These are phyloP conservation scores for Hymenoscyphus albidus DNA, from an alignment of 2,329 filamentous ascomycete species.

Conservation along the genomic window DNA sequence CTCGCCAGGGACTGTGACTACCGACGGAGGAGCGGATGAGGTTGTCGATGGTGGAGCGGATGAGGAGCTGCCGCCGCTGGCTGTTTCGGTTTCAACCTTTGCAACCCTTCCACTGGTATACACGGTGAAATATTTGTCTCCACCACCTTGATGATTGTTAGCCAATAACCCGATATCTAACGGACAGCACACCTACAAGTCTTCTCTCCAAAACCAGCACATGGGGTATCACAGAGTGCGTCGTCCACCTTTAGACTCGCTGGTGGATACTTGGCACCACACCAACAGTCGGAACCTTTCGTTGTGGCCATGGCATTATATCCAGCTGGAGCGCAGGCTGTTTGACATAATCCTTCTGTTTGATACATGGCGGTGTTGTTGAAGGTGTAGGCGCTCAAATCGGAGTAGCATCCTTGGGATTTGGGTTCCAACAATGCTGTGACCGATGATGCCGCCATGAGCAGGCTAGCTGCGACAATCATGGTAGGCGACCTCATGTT, in stretches of 20 bases:
- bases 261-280: conserved; percentile 31
- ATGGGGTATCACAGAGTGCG: conserved; percentile 25
- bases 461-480: conserved; percentile 19
- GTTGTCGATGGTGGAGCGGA: conserved; percentile 20
- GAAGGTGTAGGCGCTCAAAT: conserved; percentile 25
- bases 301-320: conserved; percentile 28
- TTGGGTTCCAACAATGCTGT: conserved; percentile 15
- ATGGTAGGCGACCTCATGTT: conserved; percentile 23
- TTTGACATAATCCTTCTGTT: conserved; percentile 29
- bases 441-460: conserved; percentile 20
- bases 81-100: conserved; percentile 12
- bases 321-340: conserved; percentile 20
- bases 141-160: conserved; percentile 27
- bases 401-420: conserved; percentile 30
- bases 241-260: conserved; percentile 19
- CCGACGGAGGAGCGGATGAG: conserved; percentile 23
- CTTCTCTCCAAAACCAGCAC: conserved; percentile 30
- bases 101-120: conserved; percentile 28
- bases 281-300: conserved; percentile 30
- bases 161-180: background rate
- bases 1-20: conserved; percentile 31
- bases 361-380: conserved; percentile 30
- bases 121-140: conserved; percentile 23
- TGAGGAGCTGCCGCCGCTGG: conserved; percentile 11
- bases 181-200: conserved; percentile 23